phyloP scores from a whole-genome alignment of 2,329 filamentous ascomycete genomes.

The Aspergillus sojae region DNA sequence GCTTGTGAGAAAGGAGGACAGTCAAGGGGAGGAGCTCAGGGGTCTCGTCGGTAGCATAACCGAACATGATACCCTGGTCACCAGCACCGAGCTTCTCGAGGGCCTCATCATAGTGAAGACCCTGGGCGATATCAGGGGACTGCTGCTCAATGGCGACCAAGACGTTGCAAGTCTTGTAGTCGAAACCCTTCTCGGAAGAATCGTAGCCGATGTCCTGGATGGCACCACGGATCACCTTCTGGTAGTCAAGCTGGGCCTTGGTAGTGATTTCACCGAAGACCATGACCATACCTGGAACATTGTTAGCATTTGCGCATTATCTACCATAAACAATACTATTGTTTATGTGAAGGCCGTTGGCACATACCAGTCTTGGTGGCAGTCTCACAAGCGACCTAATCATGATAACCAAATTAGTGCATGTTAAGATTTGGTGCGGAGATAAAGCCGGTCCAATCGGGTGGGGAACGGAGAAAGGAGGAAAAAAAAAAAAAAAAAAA shows the following conservation, averaged over 20 bases:
- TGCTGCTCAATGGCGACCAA: slow-evolving; percentile 99
- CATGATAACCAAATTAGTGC: slow-evolving; percentile 11
- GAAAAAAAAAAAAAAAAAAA: slow-evolving; percentile 12
- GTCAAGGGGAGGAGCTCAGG: slow-evolving; percentile 95
- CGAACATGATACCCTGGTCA: slow-evolving; percentile 99
- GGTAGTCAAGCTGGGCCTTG: slow-evolving; percentile 94
- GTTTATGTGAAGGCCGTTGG: background rate
- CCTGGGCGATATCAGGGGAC: slow-evolving; percentile 97
- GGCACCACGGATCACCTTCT: slow-evolving; percentile 89
- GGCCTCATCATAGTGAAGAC: slow-evolving; percentile 96
- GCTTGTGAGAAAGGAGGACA: slow-evolving; percentile 90
- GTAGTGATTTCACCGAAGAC: slow-evolving; percentile 98
- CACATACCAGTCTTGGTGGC: slow-evolving; percentile 92
- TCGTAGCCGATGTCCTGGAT: slow-evolving; percentile 99
- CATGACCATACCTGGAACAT: slow-evolving; percentile 76
- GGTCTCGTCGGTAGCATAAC: slow-evolving; percentile 98
- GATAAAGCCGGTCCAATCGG: slow-evolving; percentile 9
- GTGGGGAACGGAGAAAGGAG: slow-evolving; percentile 3
- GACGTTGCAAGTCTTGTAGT: slow-evolving; percentile 99
- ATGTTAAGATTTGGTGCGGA: slow-evolving; percentile 11
- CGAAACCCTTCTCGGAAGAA: slow-evolving; percentile 94
- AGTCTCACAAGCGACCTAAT: slow-evolving; percentile 87
- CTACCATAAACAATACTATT: background rate
- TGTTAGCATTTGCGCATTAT: slow-evolving; percentile 12
- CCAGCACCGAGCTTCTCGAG: slow-evolving; percentile 97